A percentile compares a stretch with the other conserved stretches of the same genome.
phyloP scores from a whole-genome alignment of 169 alveolate genomes.

The Theileria equi region DNA sequence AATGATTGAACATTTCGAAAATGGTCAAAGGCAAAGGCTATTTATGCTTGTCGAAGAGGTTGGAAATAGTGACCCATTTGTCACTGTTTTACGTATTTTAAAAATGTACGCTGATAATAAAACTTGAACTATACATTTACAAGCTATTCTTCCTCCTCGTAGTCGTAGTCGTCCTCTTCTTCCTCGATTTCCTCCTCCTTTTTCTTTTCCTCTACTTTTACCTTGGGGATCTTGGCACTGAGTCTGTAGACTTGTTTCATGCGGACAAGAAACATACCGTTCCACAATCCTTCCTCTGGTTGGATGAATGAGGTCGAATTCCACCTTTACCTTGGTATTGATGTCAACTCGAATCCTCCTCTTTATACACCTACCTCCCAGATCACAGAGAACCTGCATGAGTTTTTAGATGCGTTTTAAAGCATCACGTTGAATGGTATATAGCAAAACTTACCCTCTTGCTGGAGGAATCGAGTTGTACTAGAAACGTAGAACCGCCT shows the following conservation, averaged over 20 bases:
- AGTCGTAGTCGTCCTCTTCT: no score
- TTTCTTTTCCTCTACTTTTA: no score
- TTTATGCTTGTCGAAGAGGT: constrained; percentile 41
- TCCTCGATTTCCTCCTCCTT: no score
- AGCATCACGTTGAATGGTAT: background rate
- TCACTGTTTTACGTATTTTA: constrained; percentile 57
- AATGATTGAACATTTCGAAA: constrained; percentile 16
- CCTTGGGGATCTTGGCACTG: no score
- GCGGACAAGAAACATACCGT: constrained; percentile 2
- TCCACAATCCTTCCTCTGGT: constrained; percentile 48
- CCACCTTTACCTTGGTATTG: constrained; percentile 46
- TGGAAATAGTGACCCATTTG: constrained; percentile 50
- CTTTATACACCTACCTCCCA: constrained; percentile 27
- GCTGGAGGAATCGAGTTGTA: constrained; percentile 23
- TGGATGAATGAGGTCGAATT: constrained; percentile 38
- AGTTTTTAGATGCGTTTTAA: background rate
- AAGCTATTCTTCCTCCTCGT: no score
- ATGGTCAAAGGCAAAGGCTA: background rate
- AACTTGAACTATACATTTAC: no score
- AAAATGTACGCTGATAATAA: constrained; percentile 30
- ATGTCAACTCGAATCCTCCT: constrained; percentile 16
- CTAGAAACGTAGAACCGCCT: constrained; percentile 50
- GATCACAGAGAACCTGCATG: constrained; percentile 43
- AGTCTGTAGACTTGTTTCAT: no score
- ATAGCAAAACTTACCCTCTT: constrained; percentile 6